Evolutionary conservation across 305 asterid genomes (phyloP), one percentile per base, ranked within the genome.

Genomic region (Rubia peregrina): DNA sequence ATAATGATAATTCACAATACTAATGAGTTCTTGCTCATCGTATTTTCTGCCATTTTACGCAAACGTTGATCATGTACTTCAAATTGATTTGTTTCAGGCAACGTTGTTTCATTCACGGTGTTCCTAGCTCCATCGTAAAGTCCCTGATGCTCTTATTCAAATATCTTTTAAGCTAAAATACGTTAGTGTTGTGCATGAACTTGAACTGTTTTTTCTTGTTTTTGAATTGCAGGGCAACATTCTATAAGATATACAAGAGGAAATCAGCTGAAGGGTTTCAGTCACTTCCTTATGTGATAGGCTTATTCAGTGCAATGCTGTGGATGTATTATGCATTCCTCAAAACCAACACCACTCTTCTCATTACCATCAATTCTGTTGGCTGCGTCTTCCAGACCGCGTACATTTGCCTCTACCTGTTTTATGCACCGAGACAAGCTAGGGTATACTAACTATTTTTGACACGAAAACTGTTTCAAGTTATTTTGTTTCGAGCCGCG

Each of bases 41-140:
- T 22, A 36, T 55, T 21, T 66, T 63, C 24, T 11, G 26, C 38
- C 59, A 48, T 24, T 22, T 57, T 42, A 36, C 26, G 14, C 46
- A 48, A 46, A 57, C 14, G 10, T 40, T 64, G 21, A 10, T 51
- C 59, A 38, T 48, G 14, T 19, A 42, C 21, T 57, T 44, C 19
- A 19, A 17, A 51, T 64, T 56, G 12, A 51, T 64, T 56, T 12
- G 46, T 74, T 78, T 72, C 84, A 89, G 96, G 96, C 36, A 89
- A 83, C 80, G 77, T 89, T 33, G 82, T 87, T 53, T 89, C 96
- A 40, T 86, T 89, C 80, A 73, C 85, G 96, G 96, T 89, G 57
- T 87, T 80, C 81, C 91, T 89, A 13, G 85, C 96, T 74, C 96
- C 96, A 69, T 67, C 83, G 96, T 89, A 71, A 87, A 10, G 90